These are phyloP conservation scores for Tremellales sp. DNA, from an alignment of 1,284 basidiomycete species.

Conservation along the genomic window DNA sequence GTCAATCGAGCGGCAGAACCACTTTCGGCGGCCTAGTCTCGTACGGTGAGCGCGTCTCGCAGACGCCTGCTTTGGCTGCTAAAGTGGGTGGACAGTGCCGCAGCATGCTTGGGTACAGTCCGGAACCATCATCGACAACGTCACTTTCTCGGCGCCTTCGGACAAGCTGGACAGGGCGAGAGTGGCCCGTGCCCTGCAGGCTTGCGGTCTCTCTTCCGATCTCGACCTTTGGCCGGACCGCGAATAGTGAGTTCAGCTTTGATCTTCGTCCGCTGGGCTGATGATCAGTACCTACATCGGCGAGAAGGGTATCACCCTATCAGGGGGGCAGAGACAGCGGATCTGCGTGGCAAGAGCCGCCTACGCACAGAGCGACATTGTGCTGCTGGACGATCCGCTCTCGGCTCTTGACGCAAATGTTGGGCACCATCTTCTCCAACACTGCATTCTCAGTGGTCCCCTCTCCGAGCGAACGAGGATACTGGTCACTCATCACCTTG, in stretches of 20 bases:
- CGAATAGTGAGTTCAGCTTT: constrained; percentile 44
- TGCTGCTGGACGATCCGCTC: constrained; percentile 45
- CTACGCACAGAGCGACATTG: constrained; percentile 13
- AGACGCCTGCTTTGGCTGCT: constrained; percentile 21
- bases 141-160: constrained; percentile 27
- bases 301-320: constrained; percentile 19
- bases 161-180: constrained; percentile 18
- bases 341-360: constrained; percentile 19
- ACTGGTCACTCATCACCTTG: constrained; percentile 65
- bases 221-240: constrained; percentile 23
- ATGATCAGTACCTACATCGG: constrained; percentile 19
- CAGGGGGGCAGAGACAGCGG: constrained; percentile 22
- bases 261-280: neutral
- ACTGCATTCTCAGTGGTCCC: constrained; percentile 60
- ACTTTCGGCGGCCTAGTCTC: constrained; percentile 61
- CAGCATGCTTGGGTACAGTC: constrained; percentile 64
- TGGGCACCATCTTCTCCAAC: constrained; percentile 47
- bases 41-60: constrained; percentile 52
- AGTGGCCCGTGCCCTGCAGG: constrained; percentile 18
- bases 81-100: constrained; percentile 44
- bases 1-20: constrained; percentile 58
- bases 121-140: constrained; percentile 57
- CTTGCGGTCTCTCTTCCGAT: constrained; percentile 29
- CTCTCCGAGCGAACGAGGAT: constrained; percentile 61
- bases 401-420: constrained; percentile 63